Base-by-base conservation (phyloP, 2,329 filamentous ascomycete genomes). In the Salinomyces thailandicus region DNA sequence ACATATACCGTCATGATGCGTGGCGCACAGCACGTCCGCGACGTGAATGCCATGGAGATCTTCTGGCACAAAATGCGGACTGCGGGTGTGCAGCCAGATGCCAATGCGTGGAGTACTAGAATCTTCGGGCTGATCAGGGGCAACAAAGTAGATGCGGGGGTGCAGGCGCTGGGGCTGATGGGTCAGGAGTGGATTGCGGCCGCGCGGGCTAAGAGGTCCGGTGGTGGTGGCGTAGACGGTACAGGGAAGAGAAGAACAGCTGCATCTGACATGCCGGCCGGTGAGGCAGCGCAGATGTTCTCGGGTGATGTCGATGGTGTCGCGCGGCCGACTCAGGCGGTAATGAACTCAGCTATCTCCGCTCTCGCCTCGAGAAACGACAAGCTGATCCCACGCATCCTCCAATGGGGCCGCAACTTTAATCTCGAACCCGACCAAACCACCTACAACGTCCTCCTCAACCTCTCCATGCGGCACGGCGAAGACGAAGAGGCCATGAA, bases 1-100 rank as follows among this genome's bases (percentile, higher is more conserved):
- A 80, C 82, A 0, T 91, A 81, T 73, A 80, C 77, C 26, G 64
- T 73, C 29, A 81, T 91, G 72, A 73, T 91, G 46, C 68, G 74
- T 38, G 83, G 83, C 1, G 85, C 78, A 59, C 73, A 71, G 51
- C 68, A 66, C 33, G 68, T 73, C 33, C 67, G 67, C 36, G 77
- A 85, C 48, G 46, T 66, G 0, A 55, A 63, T n/a, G 75, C 70
- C 15, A 64, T 87, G 42, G 72, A 79, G 37, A 67, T 67, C 1
- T 68, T 86, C 19, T 93, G 85, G 84, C 47, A 60, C 0, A 73
- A 72, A 44, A 73, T 91, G 60, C 51, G 71, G 3, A 53, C 52
- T 6, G 69, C 75, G 1, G 72, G 73, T 2, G 50, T 76, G 7
- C 60, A 70, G 44, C 74, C 85, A 4, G 83, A 89, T 55, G 58